Base-by-base conservation (phyloP, 805 yeast genomes). In the Schwanniomyces occidentalis region DNA sequence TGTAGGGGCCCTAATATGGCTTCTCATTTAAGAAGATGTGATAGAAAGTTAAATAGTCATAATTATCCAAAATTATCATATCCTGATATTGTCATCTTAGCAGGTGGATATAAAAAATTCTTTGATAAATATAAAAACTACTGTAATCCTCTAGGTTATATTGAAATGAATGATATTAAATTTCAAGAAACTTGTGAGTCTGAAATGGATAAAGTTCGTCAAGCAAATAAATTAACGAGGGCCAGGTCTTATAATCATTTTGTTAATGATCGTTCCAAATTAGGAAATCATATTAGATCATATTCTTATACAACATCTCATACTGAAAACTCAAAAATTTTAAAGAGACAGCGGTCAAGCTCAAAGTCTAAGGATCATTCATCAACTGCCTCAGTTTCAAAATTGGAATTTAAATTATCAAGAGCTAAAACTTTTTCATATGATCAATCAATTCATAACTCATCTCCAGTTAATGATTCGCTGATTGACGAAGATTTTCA, bases 1-100 rank as follows among this genome's bases (percentile, higher is more conserved):
- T 87, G 83, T 54, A 72, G 99, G 40, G 96, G 98, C n/a, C 99
- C 99, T 4, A 66, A 83, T 30, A 78, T 93, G 84, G 98, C 98
- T 1, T 69, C 80, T 35, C 89, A 88, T 56, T 71, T 93, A 37
- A 70, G 99, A 42, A 82, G 82, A 40, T 75, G 85, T 48, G 99
- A 93, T 63, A 75, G 99, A 43, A 73, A 75, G 24, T 48, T 78
- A 34, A 89, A 90, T 57, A 70, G 78, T 42, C 79, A 82, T 37
- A 69, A 74, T 41, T 93, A 93, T 60, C 99, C 99, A 0, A 66
- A 75, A 41, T 68, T 93, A 37, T 77, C 76, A 44, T 93, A 83
- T 54, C 99, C 99, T 2, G 96, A 93, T 61, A 79, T 93, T 27
- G 80, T 87, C 23, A 79, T 93, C 21, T 69, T 93, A 28, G 85